Evolutionary conservation across 345 rosid species (phyloP), one percentile per base, ranked within the genome.

Genomic region (Mangifera indica): DNA sequence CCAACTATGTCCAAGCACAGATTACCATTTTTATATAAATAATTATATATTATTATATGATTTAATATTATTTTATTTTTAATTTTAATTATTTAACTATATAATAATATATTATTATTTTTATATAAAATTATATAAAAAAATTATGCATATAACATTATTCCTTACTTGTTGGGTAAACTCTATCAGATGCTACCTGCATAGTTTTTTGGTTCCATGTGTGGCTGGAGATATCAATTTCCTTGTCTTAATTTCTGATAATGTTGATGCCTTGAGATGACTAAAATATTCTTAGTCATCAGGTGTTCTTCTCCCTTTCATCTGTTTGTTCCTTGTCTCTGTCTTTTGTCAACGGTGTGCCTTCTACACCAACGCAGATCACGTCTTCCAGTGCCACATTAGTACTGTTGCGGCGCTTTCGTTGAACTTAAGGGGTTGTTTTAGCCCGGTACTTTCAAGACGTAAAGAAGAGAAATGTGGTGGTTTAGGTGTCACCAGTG

Each of bases 191-290:
- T n/a, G n/a, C n/a, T n/a, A n/a, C n/a, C n/a, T n/a, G n/a, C n/a
- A n/a, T n/a, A n/a, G n/a, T n/a, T n/a, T n/a, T n/a, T n/a, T n/a
- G n/a, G n/a, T n/a, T 32, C 91, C 89, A 29, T 86, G 93, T 0
- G 96, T 87, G 0, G 91, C 97, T 76, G 84, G 83, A 0, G 89
- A 85, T 13, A 93, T 83, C 0, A 96, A 94, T 82, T 87, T 93
- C 64, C 98, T 74, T 2, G 93, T 40, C 73, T 88, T 67, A 0
- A 91, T 82, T 76, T 88, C 90, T 5, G 93, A 84, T 37, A 91
- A 80, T 0, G 96, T 91, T 1, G 97, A 88, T 20, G 97, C 87
- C 86, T 91, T 89, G 77, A 71, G 88, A 69, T 84, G 82, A 52
- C 63, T 78, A 55, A 59, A 93, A 48, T 77, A 86, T 32, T 88